Conservation (phyloP, 805 yeast genomes). For the Candida fluviatilis region DNA sequence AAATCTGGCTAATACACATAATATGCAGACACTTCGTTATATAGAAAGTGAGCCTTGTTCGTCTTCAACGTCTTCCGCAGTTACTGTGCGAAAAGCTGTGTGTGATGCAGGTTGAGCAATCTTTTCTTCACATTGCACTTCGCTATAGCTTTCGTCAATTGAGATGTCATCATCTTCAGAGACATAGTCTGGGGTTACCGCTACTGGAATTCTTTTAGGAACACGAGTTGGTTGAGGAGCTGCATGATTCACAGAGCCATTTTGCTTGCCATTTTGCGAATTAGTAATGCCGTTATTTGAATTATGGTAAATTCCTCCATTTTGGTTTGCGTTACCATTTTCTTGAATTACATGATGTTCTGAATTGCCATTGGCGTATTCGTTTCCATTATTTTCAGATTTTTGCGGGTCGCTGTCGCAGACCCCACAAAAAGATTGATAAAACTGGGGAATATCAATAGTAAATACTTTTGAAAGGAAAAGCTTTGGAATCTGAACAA, state of each 20-base stretch:
- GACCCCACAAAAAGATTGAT: background rate
- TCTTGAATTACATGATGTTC: no score
- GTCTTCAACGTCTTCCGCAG: constrained; percentile 3
- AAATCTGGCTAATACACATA: no score
- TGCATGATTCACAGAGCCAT: no score
- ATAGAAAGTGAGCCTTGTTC: constrained; percentile 4
- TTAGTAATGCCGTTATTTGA: background rate
- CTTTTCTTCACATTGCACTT: no score
- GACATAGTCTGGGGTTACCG: background rate
- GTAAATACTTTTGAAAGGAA: no score
- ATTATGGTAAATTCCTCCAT: background rate
- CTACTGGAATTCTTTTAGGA: constrained; percentile 1
- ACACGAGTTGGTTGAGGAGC: no score
- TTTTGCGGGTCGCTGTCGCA: no score
- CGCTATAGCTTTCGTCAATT: background rate
- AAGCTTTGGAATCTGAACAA: background rate
- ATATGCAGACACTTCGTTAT: no score
- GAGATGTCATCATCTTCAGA: background rate
- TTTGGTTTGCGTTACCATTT: background rate
- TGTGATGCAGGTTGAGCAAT: background rate
- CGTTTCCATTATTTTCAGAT: no score
- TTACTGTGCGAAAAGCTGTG: background rate
- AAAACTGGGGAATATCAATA: background rate
- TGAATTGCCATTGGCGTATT: no score
- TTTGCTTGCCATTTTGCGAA: no score